Conservation (phyloP, 2,329 filamentous ascomycete genomes). For the Cadophora sp. region DNA sequence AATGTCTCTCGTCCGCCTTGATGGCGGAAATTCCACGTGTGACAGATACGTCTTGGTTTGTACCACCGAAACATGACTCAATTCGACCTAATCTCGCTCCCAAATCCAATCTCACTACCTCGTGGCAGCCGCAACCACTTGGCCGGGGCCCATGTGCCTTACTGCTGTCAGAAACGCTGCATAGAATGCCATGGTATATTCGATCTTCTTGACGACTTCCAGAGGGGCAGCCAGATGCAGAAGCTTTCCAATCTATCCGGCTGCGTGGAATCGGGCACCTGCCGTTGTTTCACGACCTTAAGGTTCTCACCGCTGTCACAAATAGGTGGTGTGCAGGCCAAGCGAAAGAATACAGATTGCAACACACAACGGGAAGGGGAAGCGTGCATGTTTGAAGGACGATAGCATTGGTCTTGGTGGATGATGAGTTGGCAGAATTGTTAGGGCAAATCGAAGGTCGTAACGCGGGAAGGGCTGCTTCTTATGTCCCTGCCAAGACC, state of each 20-base stretch:
- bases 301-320: conserved; percentile 41
- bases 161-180: neutral
- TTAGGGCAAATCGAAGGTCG: conserved; percentile 10
- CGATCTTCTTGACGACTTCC: conserved; percentile 16
- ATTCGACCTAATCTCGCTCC: conserved; percentile 4
- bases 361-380: conserved; percentile 27
- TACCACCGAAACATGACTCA: conserved; percentile 11
- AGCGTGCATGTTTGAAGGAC: conserved; percentile 42
- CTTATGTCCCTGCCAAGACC: neutral
- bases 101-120: conserved; percentile 4
- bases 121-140: conserved; percentile 1
- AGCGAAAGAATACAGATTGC: conserved; percentile 23
- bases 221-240: conserved; percentile 8
- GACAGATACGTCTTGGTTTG: conserved; percentile 17
- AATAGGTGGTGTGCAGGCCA: conserved; percentile 27
- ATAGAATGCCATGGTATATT: neutral
- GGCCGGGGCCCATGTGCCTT: conserved; percentile 7
- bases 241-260: conserved; percentile 18
- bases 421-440: conserved; percentile 38
- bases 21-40: neutral
- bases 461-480: neutral
- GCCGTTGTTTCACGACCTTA: conserved; percentile 35
- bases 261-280: conserved; percentile 26
- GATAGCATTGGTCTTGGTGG: conserved; percentile 28
- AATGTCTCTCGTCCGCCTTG: neutral